Conservation (phyloP, 306 rosid species). For the Vigna unguiculata region DNA sequence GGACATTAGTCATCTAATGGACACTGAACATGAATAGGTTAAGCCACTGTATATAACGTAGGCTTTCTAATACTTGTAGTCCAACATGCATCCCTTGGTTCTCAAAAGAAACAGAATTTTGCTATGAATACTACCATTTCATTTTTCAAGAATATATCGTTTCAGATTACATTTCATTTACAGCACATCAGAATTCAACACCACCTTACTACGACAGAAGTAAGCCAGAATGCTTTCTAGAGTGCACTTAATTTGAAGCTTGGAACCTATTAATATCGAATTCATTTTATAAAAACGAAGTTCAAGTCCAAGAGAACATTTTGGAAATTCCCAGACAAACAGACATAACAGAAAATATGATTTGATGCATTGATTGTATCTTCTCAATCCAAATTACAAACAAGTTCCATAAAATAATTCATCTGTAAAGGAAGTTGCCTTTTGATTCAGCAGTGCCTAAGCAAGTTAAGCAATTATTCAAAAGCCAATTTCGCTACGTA, state of each 20-base stretch:
- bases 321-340: not conserved
- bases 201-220: not conserved
- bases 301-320: not conserved
- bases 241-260: not conserved
- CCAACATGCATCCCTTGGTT: not conserved
- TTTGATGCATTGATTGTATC: not conserved
- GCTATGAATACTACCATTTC: not conserved
- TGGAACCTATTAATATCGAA: not conserved
- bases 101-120: not conserved
- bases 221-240: not conserved
- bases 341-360: not conserved
- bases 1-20: not conserved
- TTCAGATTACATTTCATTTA: not conserved
- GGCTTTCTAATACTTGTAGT: not conserved
- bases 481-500: not conserved
- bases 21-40: not conserved
- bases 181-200: not conserved
- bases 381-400: constrained; percentile 1
- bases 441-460: not conserved
- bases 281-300: not conserved
- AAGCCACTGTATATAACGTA: not conserved
- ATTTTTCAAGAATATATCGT: not conserved
- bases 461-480: not conserved
- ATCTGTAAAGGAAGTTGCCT: not conserved
- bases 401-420: not conserved